Conservation (phyloP, 73 alveolate species). For the Durusdinium trenchii region DNA sequence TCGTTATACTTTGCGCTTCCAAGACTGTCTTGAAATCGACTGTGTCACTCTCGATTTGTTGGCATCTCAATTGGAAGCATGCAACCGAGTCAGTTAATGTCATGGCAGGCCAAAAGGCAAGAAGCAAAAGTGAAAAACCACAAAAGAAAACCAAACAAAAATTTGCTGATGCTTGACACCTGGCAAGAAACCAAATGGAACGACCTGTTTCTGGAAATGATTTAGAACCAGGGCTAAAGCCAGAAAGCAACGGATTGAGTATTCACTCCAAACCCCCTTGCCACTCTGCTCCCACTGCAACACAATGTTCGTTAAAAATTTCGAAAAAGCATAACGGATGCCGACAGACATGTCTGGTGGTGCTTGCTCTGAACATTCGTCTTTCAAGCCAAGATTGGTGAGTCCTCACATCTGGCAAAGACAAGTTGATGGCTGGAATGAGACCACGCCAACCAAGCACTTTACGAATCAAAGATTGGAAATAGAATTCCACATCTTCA, state of each 20-base stretch:
- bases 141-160: too few species aligned
- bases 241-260: neutral
- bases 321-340: too few species aligned
- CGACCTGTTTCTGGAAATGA: too few species aligned
- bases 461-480: too few species aligned
- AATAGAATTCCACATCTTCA: neutral
- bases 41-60: neutral
- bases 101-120: neutral
- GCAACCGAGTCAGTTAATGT: neutral
- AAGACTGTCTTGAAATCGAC: too few species aligned
- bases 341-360: too few species aligned
- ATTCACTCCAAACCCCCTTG: neutral
- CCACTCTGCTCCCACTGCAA: neutral
- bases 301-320: neutral
- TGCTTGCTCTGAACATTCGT: too few species aligned
- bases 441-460: too few species aligned
- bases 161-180: neutral
- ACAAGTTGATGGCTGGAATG: too few species aligned
- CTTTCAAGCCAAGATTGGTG: too few species aligned
- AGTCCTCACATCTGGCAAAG: too few species aligned
- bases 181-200: too few species aligned
- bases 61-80: neutral
- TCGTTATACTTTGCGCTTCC: neutral
- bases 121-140: neutral
- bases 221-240: neutral